Percentiles rank a stretch among this genome's conserved stretches.
These are phyloP conservation scores for Eucalyptus paniculata DNA, from an alignment of 345 rosid species.

Conservation along the genomic window DNA sequence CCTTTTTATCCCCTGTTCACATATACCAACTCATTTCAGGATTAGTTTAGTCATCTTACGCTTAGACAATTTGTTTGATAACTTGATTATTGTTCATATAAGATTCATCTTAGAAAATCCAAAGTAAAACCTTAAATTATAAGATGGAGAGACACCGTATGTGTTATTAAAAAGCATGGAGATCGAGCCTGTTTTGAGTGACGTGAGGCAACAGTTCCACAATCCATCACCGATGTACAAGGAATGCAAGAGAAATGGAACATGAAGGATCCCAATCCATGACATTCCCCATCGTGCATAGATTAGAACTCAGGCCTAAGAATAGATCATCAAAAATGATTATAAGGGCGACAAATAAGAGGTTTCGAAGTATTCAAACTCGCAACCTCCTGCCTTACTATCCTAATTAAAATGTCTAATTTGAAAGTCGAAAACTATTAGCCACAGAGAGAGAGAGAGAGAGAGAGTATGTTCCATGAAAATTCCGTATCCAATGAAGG, in stretches of 20 bases:
- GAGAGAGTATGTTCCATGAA: not conserved
- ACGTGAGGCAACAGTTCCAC: not conserved
- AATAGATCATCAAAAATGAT: not conserved
- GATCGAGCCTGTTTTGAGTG: not conserved
- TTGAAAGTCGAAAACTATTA: not conserved
- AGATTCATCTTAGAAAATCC: not conserved
- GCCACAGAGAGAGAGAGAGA: not conserved
- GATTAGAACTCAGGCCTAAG: not conserved
- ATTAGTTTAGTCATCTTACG: not conserved
- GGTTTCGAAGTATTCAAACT: not conserved
- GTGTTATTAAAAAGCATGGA: not conserved
- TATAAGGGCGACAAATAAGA: not conserved
- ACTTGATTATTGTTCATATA: not conserved
- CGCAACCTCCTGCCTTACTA: not conserved
- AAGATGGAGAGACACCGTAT: not conserved
- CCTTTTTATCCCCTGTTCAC: not conserved
- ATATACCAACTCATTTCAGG: not conserved
- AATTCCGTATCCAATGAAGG: not conserved
- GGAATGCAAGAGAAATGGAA: not conserved
- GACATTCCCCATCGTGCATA: not conserved
- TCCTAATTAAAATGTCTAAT: not conserved
- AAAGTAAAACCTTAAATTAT: not conserved
- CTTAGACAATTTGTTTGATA: not conserved
- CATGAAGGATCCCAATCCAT: not conserved
- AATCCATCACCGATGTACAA: not conserved